Base-by-base conservation (phyloP, 225 moss, liverwort and hornwort genomes). In the Neckera pumila region DNA sequence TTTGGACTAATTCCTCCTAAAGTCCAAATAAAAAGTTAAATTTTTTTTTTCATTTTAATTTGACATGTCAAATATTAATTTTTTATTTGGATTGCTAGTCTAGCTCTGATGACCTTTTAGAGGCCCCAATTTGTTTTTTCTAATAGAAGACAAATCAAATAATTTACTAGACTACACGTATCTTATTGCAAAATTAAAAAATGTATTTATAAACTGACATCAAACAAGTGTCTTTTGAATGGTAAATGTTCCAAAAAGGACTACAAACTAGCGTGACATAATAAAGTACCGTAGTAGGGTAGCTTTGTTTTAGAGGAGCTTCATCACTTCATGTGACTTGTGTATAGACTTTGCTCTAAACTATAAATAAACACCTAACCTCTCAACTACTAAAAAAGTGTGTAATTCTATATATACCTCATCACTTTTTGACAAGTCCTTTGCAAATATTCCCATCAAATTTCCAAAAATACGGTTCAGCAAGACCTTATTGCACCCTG, bases 221-320 rank as follows among this genome's bases (percentile, higher is more conserved):
- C 16, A 42, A 42, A 9, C 5, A 27, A 42, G 3, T 15, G 27
- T 15, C 9, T 9, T 9, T 42, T 42, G 0, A 6, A 72, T 72
- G 43, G 2, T 2, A 43, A 71, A 27, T 6, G 27, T 43, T 72
- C 0, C 5, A 9, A 9, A 16, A 43, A 0, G 17, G 5, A 43
- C 6, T 72, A 5, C 72, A 72, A 72, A 27, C 16, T 16, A 43
- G 0, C 0, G 0, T 43, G 14, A 26, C 1, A 11, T 28, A 45
- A 18, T 20, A 30, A 19, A 74, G 11, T 47, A 75, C 2, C 0
- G 0, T 20, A 47, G 19, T 31, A 11, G 5, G 5, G 12, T 31
- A 49, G 12, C 7, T 31, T 75, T n/a, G n/a, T n/a, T n/a, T n/a
- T n/a, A n/a, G n/a, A n/a, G n/a, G n/a, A n/a, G n/a, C n/a, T n/a